Percentiles rank a stretch among this genome's conserved stretches.
Conservation (phyloP, 2,329 filamentous ascomycete genomes). For the Fusarium sacchari region DNA sequence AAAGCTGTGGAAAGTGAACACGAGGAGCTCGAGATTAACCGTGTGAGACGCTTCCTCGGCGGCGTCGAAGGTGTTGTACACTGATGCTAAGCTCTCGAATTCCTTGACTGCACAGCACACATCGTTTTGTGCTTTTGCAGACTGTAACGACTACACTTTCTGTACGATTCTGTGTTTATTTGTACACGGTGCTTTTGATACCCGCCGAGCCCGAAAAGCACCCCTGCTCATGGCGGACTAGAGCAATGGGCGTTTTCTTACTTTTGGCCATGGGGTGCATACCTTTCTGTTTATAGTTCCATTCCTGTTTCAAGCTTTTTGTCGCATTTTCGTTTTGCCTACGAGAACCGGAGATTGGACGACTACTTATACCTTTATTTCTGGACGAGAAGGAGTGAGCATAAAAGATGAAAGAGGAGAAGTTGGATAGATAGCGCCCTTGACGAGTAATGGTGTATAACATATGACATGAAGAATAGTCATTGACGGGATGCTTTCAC, state of each 20-base stretch:
- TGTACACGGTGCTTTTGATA: constrained; percentile 42
- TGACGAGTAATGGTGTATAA: constrained; percentile 29
- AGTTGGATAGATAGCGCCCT: constrained; percentile 1
- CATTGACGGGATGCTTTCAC: constrained; percentile 2
- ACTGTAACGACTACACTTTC: constrained; percentile 34
- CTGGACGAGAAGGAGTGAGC: neutral
- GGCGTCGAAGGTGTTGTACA: constrained; percentile 75
- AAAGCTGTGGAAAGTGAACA: constrained; percentile 90
- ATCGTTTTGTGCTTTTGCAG: constrained; percentile 10
- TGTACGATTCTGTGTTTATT: constrained; percentile 32
- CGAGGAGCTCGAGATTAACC: constrained; percentile 77
- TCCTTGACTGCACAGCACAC: neutral
- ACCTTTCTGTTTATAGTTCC: constrained; percentile 3
- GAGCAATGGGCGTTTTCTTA: constrained; percentile 30
- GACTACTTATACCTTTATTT: constrained; percentile 10
- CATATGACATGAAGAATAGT: constrained; percentile 26
- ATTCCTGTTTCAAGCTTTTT: neutral
- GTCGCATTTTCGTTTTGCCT: constrained; percentile 12
- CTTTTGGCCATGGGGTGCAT: neutral
- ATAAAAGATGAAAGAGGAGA: neutral
- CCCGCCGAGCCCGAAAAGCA: constrained; percentile 40
- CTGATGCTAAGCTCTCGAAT: constrained; percentile 41
- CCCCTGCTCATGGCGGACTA: constrained; percentile 35
- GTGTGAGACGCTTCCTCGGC: constrained; percentile 81
- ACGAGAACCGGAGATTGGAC: constrained; percentile 23